These are phyloP conservation scores for Canariomyces notabilis DNA, from an alignment of 2,329 filamentous ascomycete genomes.

Conservation along the genomic window DNA sequence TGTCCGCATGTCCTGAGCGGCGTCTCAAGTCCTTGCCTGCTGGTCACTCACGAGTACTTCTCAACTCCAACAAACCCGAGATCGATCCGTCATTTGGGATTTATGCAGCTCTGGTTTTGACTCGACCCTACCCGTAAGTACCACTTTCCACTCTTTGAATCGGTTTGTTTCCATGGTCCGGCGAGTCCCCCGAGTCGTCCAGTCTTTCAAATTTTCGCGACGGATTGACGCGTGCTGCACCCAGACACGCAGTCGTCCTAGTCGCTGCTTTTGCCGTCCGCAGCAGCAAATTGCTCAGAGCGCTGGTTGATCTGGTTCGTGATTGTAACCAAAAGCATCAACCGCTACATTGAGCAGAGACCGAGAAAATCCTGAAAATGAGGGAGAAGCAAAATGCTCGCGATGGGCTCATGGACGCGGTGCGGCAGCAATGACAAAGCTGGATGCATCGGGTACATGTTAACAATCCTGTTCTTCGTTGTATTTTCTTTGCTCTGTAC, in stretches of 20 bases:
- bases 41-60: constrained; percentile 25
- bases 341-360: constrained; percentile 14
- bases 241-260: constrained; percentile 7
- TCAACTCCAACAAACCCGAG: constrained; percentile 19
- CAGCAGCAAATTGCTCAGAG: constrained; percentile 6
- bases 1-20: constrained; percentile 19
- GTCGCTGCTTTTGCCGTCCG: background rate
- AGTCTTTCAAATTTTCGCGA: constrained; percentile 3
- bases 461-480: background rate
- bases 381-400: background rate
- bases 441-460: too few species aligned
- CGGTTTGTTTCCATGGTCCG: background rate
- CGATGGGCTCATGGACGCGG: constrained; percentile 14
- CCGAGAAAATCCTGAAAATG: constrained; percentile 9
- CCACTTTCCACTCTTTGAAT: constrained; percentile 9
- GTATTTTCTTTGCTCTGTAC: constrained; percentile 1
- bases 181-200: constrained; percentile 5
- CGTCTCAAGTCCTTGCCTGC: constrained; percentile 19
- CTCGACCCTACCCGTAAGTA: constrained; percentile 24
- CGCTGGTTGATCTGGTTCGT: constrained; percentile 1
- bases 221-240: constrained; percentile 22
- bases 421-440: background rate
- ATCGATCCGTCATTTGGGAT: constrained; percentile 14
- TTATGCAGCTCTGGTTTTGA: constrained; percentile 18
- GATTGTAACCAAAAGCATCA: constrained; percentile 8